Percentiles rank a stretch among this genome's conserved stretches.
phyloP scores from a whole-genome alignment of 2,329 filamentous ascomycete genomes.

The Phialemoniopsis sp. region DNA sequence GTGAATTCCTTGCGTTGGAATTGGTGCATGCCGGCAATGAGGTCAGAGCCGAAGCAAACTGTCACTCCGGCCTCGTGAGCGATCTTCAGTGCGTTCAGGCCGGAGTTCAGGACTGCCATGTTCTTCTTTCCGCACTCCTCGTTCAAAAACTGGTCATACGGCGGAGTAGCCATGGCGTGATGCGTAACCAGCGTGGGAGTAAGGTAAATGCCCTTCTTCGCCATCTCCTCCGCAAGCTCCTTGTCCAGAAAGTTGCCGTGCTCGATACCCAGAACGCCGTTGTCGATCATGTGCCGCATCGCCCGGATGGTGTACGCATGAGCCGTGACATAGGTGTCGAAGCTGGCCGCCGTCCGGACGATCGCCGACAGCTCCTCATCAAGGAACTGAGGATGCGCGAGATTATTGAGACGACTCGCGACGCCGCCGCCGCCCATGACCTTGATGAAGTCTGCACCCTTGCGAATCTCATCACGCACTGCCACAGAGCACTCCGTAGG shows the following conservation, averaged over 20 bases:
- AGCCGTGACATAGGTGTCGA: slow-evolving; percentile 45
- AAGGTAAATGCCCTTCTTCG: slow-evolving; percentile 37
- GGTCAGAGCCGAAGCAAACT: slow-evolving; percentile 49
- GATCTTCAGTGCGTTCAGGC: slow-evolving; percentile 38
- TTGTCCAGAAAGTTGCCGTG: slow-evolving; percentile 31
- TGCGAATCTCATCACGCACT: slow-evolving; percentile 43
- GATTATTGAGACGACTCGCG: slow-evolving; percentile 41
- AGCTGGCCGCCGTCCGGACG: slow-evolving; percentile 36
- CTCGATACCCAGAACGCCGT: slow-evolving; percentile 45
- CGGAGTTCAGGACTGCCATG: slow-evolving; percentile 36
- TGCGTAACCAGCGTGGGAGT: slow-evolving; percentile 49
- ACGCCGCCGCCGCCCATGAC: slow-evolving; percentile 52
- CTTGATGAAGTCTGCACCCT: slow-evolving; percentile 50
- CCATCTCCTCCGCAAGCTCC: slow-evolving; percentile 39
- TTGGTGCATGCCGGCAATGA: slow-evolving; percentile 42
- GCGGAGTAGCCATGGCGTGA: slow-evolving; percentile 34
- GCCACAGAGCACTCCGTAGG: slow-evolving; percentile 43
- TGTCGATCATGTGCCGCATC: slow-evolving; percentile 44
- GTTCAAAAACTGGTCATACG: slow-evolving; percentile 34
- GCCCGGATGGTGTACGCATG: slow-evolving; percentile 47
- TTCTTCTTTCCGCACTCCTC: slow-evolving; percentile 41
- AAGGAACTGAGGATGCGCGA: slow-evolving; percentile 48
- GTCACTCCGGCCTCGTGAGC: slow-evolving; percentile 43
- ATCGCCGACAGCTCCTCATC: slow-evolving; percentile 47
- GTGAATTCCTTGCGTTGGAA: slow-evolving; percentile 44